Evolutionary conservation across 108 stramenopile genomes (phyloP).

Genomic region (Nannochloropsis salina): DNA sequence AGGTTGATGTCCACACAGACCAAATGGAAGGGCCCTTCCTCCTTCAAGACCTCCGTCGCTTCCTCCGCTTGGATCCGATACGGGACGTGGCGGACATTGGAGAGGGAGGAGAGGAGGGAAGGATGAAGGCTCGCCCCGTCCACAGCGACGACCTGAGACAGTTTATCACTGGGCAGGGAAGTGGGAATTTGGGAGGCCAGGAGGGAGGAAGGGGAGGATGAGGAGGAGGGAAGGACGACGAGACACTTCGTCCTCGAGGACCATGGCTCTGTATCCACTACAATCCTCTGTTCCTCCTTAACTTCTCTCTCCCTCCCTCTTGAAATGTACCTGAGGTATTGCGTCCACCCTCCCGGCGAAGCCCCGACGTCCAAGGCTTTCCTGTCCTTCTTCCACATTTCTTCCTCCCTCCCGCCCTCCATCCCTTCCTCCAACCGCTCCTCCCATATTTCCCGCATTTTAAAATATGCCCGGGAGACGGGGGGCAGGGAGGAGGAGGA

Average conservation of each 20-base stretch:
- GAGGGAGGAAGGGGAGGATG: neutral
- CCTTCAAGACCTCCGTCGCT: conserved; percentile 10
- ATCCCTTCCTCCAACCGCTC: neutral
- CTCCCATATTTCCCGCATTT: neutral
- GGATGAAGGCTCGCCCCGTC: neutral
- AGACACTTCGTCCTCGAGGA: neutral
- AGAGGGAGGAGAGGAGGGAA: neutral
- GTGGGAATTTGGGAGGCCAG: neutral
- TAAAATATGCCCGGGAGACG: neutral
- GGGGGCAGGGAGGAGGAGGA: neutral
- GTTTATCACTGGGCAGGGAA: neutral
- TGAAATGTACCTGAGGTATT: neutral
- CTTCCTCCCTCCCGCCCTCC: neutral
- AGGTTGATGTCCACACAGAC: neutral
- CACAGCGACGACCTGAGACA: neutral
- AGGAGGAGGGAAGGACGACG: neutral
- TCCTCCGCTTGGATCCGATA: conserved; percentile 11
- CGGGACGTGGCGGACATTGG: neutral
- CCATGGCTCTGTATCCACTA: neutral
- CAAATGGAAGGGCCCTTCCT: conserved; percentile 3
- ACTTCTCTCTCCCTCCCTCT: neutral
- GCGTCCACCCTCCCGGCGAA: neutral
- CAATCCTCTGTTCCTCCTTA: neutral
- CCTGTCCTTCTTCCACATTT: neutral
- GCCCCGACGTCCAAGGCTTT: neutral